Evolutionary conservation across 2,329 filamentous ascomycete species (phyloP).

Genomic region (Tolypocladium amazonense): DNA sequence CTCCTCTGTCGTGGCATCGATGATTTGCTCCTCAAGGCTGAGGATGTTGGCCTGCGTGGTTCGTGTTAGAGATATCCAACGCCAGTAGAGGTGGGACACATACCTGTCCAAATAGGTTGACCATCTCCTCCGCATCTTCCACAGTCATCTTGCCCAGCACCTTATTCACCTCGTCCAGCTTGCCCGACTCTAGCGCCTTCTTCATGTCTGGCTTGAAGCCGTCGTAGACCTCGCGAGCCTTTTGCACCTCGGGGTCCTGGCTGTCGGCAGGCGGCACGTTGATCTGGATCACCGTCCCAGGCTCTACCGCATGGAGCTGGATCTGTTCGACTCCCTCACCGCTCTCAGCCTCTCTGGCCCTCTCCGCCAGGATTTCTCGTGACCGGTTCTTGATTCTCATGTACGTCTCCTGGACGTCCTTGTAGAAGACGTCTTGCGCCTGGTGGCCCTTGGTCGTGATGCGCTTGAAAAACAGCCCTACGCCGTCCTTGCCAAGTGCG

Average conservation of each 20-base stretch:
- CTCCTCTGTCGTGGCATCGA: conserved; percentile 87
- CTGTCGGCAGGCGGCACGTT: conserved; percentile 61
- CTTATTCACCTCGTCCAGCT: conserved; percentile 50
- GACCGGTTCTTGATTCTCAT: conserved; percentile 68
- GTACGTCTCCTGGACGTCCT: conserved; percentile 88
- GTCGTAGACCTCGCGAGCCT: conserved; percentile 69
- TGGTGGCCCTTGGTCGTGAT: conserved; percentile 85
- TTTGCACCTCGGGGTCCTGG: conserved; percentile 52
- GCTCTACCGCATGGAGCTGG: conserved; percentile 92
- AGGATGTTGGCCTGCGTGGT: conserved; percentile 62
- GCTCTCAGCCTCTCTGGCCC: conserved; percentile 33
- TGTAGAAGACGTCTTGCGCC: conserved; percentile 80
- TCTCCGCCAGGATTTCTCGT: conserved; percentile 53
- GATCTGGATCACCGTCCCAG: conserved; percentile 85
- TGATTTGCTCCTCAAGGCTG: conserved; percentile 84
- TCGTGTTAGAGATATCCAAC: not conserved
- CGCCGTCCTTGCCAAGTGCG: conserved; percentile 76
- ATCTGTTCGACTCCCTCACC: conserved; percentile 78
- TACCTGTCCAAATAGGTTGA: conserved; percentile 66
- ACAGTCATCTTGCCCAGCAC: conserved; percentile 80
- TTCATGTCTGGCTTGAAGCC: conserved; percentile 72
- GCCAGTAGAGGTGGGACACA: not conserved
- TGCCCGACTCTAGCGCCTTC: conserved; percentile 77
- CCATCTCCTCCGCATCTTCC: conserved; percentile 75
- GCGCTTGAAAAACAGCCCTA: conserved; percentile 89